A percentile compares a stretch with the other conserved stretches of the same genome.
These are phyloP conservation scores for Tulasnella sp. DNA, from an alignment of 768 basidiomycete genomes.

Conservation along the genomic window DNA sequence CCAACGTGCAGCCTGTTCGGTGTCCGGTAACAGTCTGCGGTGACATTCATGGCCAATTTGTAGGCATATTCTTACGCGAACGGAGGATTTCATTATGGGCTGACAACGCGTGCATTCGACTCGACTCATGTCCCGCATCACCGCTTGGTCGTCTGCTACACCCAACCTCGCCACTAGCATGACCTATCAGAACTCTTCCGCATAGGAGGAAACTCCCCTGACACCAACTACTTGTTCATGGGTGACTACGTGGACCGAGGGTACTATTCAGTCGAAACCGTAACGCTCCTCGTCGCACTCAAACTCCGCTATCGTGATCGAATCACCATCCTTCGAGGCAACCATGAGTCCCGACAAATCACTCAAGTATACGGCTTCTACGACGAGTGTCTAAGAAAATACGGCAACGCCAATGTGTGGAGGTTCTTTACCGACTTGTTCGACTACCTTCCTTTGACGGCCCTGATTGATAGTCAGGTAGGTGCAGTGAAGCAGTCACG, in stretches of 20 bases:
- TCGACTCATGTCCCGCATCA: background rate
- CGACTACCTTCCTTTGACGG: constrained; percentile 94
- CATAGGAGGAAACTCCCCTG: constrained; percentile 97
- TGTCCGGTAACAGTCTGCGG: constrained; percentile 99
- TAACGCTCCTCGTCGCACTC: constrained; percentile 92
- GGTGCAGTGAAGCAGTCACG: constrained; percentile 38
- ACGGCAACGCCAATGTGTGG: constrained; percentile 99
- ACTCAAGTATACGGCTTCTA: constrained; percentile 99
- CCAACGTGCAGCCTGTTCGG: constrained; percentile 95
- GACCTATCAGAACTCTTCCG: constrained; percentile 98
- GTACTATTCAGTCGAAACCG: constrained; percentile 99
- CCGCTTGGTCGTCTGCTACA: constrained; percentile 5
- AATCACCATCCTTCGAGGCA: constrained; percentile 95
- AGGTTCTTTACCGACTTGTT: constrained; percentile 98
- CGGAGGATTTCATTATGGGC: constrained; percentile 24
- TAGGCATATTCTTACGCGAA: constrained; percentile 47
- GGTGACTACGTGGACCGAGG: constrained; percentile 99
- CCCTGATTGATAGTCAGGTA: constrained; percentile 98
- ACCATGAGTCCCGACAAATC: constrained; percentile 99
- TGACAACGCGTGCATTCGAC: background rate
- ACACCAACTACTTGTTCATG: constrained; percentile 99
- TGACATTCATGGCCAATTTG: constrained; percentile 99
- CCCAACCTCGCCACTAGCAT: constrained; percentile 56
- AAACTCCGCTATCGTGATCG: constrained; percentile 98
- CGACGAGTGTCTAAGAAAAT: constrained; percentile 98